A percentile compares a stretch with the other conserved stretches of the same genome.
These are phyloP conservation scores for Acanthamoeba culbertsoni DNA, from an alignment of 208 protist genomes.

Conservation along the genomic window DNA sequence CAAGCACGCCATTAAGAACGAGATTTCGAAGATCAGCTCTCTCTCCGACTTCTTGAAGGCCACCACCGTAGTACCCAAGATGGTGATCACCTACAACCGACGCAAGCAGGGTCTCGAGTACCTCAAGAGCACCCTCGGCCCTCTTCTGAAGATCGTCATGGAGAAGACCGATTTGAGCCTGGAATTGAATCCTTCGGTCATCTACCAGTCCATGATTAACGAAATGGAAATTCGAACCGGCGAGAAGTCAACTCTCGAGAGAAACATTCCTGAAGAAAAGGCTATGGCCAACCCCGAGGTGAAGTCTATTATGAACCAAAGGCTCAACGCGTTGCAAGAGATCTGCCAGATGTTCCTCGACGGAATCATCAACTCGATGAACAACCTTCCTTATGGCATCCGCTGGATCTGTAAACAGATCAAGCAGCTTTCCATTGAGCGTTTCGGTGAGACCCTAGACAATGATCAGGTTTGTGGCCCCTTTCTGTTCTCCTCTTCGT, in stretches of 20 bases:
- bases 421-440: slow-evolving; percentile 65
- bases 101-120: slow-evolving; percentile 79
- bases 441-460: slow-evolving; percentile 63
- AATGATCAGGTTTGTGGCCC: background rate
- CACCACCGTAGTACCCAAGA: slow-evolving; percentile 76
- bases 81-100: slow-evolving; percentile 83
- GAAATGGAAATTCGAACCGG: slow-evolving; percentile 81
- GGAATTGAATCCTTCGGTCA: slow-evolving; percentile 77
- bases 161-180: slow-evolving; percentile 78
- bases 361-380: slow-evolving; percentile 74
- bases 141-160: slow-evolving; percentile 77
- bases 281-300: slow-evolving; percentile 78
- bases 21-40: slow-evolving; percentile 76
- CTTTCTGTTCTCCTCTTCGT: background rate
- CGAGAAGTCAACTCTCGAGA: slow-evolving; percentile 72
- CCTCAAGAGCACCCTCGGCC: slow-evolving; percentile 74
- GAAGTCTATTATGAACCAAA: slow-evolving; percentile 71
- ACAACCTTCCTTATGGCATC: slow-evolving; percentile 82
- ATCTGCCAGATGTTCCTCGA: slow-evolving; percentile 79
- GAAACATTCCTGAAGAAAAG: slow-evolving; percentile 79
- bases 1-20: slow-evolving; percentile 76
- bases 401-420: slow-evolving; percentile 81
- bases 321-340: slow-evolving; percentile 66
- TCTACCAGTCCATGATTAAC: slow-evolving; percentile 80
- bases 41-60: slow-evolving; percentile 77